phyloP scores from a whole-genome alignment of 352 stramenopile genomes.

The Globisporangium carolinianum region DNA sequence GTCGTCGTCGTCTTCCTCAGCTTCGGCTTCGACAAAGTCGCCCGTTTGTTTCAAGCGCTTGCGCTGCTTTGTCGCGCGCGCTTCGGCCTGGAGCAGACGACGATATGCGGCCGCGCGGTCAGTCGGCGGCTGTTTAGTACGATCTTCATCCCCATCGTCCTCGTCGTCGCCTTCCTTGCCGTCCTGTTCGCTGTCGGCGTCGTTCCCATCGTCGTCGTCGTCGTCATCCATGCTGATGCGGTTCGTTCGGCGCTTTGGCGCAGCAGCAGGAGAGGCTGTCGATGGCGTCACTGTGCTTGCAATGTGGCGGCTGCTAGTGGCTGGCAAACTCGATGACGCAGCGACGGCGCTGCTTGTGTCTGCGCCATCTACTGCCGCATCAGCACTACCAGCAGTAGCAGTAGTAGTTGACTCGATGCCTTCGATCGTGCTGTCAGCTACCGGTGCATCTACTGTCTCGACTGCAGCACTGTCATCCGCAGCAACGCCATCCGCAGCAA shows the following conservation, averaged over 20 bases:
- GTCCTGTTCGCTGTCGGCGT: conserved; percentile 47
- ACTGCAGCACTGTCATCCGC: conserved; percentile 3
- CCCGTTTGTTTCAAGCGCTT: conserved; percentile 46
- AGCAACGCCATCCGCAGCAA: conserved; percentile 5
- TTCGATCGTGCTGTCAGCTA: conserved; percentile 1
- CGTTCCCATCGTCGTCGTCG: conserved; percentile 44
- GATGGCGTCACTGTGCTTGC: not conserved
- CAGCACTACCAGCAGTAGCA: not conserved
- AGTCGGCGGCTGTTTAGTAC: conserved; percentile 20
- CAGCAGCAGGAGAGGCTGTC: not conserved
- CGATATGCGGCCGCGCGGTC: conserved; percentile 70
- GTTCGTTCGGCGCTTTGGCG: conserved; percentile 23
- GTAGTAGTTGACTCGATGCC: not conserved
- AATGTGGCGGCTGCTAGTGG: not conserved
- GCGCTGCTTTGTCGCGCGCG: conserved; percentile 38
- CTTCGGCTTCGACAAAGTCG: conserved; percentile 76
- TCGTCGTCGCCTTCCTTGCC: conserved; percentile 47
- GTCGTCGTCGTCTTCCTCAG: conserved; percentile 83
- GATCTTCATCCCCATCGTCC: conserved; percentile 15
- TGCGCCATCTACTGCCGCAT: not conserved
- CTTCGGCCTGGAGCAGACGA: conserved; percentile 55
- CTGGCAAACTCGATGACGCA: not conserved
- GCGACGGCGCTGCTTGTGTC: not conserved
- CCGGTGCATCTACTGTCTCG: conserved; percentile 11
- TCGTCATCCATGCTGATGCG: conserved; percentile 20